Percentiles rank a stretch among this genome's conserved stretches.
These are phyloP conservation scores for Berberis vulgaris DNA, from an alignment of 164 flowering plant genomes.

Conservation along the genomic window DNA sequence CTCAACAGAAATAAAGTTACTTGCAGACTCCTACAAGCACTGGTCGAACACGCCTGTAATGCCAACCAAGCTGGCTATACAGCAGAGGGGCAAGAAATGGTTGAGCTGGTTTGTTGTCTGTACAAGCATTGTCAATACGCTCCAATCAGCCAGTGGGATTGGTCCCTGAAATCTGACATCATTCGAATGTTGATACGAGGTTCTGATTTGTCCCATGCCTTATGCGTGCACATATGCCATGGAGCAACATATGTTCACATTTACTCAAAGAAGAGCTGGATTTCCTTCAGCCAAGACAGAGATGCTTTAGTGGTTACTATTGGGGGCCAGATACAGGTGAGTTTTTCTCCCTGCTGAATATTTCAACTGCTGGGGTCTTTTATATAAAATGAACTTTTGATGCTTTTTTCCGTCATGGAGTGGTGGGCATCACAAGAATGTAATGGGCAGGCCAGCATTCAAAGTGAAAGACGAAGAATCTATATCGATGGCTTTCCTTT, in stretches of 20 bases:
- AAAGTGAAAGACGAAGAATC: constrained; percentile 28
- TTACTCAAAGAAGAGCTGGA: constrained; percentile 82
- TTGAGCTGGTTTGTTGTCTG: constrained; percentile 37
- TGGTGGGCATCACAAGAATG: constrained; percentile 63
- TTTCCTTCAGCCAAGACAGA: constrained; percentile 46
- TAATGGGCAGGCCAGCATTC: constrained; percentile 64
- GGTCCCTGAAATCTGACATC: constrained; percentile 48
- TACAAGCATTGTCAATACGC: constrained; percentile 31
- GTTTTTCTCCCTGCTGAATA: constrained; percentile 3
- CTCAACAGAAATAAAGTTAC: constrained; percentile 24
- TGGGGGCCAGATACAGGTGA: constrained; percentile 83
- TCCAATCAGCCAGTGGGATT: constrained; percentile 11
- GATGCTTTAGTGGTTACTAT: constrained; percentile 54
- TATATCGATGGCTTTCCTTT: constrained; percentile 70
- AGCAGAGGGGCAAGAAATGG: constrained; percentile 10
- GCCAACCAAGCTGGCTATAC: background rate
- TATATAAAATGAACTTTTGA: background rate
- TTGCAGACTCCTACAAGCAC: constrained; percentile 22
- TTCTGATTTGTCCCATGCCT: constrained; percentile 50
- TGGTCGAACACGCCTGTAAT: constrained; percentile 13
- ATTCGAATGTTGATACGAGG: constrained; percentile 68
- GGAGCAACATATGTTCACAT: constrained; percentile 60
- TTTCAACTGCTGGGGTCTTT: no score
- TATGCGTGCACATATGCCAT: constrained; percentile 47
- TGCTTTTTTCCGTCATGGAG: constrained; percentile 41